Conservation (phyloP, 352 stramenopile species). For the Pythium sp. region DNA sequence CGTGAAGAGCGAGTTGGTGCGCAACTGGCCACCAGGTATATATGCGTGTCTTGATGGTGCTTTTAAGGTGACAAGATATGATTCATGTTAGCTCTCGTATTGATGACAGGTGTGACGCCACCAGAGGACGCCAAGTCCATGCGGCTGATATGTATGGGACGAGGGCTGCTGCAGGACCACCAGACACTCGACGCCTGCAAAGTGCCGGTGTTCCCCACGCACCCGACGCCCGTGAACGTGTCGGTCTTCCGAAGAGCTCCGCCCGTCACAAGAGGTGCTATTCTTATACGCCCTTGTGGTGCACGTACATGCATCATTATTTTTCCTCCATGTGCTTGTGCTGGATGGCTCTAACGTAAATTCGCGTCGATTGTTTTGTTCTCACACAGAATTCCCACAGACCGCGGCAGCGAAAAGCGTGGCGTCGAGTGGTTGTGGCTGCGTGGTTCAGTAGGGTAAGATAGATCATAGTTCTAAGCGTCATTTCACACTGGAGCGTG, state of each 20-base stretch:
- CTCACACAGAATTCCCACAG: slow-evolving; percentile 18
- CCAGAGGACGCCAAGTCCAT: slow-evolving; percentile 63
- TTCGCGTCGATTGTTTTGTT: not conserved
- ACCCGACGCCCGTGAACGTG: slow-evolving; percentile 95
- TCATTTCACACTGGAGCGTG: not conserved
- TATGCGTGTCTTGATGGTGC: not conserved
- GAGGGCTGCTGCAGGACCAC: slow-evolving; percentile 89
- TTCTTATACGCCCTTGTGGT: not conserved
- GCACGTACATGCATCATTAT: not conserved
- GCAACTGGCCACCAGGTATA: slow-evolving; percentile 61
- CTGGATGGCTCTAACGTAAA: no score
- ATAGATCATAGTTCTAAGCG: not conserved
- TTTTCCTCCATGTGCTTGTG: slow-evolving; percentile 7
- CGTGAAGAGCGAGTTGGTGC: slow-evolving; percentile 69
- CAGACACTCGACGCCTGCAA: slow-evolving; percentile 81
- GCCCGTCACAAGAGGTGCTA: slow-evolving; percentile 29
- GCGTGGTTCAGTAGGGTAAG: slow-evolving; percentile 20
- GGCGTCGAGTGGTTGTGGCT: slow-evolving; percentile 57
- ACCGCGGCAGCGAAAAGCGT: slow-evolving; percentile 31
- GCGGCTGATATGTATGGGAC: slow-evolving; percentile 94
- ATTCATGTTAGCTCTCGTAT: not conserved
- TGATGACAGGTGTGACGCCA: slow-evolving; percentile 37
- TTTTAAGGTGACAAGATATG: not conserved
- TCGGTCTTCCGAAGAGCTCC: slow-evolving; percentile 61
- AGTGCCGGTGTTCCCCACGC: slow-evolving; percentile 91